A percentile compares a stretch with the other conserved stretches of the same genome.
Conservation (phyloP, 176 grass and related monocot genomes). For the Oryza rufipogon region DNA sequence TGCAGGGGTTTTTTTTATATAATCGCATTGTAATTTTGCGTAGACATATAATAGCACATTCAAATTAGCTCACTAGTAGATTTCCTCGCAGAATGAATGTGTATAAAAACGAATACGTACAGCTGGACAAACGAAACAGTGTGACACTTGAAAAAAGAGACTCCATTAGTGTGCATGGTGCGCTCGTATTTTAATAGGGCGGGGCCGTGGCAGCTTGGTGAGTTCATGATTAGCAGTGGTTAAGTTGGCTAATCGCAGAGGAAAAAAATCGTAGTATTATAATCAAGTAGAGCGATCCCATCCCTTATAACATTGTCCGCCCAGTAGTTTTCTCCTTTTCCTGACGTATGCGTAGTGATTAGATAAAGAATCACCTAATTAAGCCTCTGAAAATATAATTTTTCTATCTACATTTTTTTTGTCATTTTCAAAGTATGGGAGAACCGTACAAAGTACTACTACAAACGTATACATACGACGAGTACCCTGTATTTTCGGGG, state of each 20-base stretch:
- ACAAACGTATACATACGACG: neutral
- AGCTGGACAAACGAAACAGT: neutral
- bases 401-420: neutral
- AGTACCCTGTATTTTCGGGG: neutral
- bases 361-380: neutral
- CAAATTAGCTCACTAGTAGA: neutral
- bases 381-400: neutral
- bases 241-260: conserved; percentile 43
- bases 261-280: neutral
- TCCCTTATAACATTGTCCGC: neutral
- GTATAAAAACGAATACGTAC: neutral
- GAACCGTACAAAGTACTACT: neutral
- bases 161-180: neutral
- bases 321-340: neutral
- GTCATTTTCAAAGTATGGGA: neutral
- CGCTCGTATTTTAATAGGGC: neutral
- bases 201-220: conserved; percentile 11
- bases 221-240: conserved; percentile 43
- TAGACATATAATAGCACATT: neutral
- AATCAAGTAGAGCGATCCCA: neutral
- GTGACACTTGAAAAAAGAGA: neutral
- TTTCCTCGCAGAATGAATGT: neutral
- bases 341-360: neutral
- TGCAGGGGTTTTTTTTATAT: neutral
- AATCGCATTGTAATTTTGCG: neutral